Evolutionary conservation across 2,329 filamentous ascomycete species (phyloP), one percentile per base, ranked within the genome.

Genomic region (Hymenotorrendiella dingleyae): DNA sequence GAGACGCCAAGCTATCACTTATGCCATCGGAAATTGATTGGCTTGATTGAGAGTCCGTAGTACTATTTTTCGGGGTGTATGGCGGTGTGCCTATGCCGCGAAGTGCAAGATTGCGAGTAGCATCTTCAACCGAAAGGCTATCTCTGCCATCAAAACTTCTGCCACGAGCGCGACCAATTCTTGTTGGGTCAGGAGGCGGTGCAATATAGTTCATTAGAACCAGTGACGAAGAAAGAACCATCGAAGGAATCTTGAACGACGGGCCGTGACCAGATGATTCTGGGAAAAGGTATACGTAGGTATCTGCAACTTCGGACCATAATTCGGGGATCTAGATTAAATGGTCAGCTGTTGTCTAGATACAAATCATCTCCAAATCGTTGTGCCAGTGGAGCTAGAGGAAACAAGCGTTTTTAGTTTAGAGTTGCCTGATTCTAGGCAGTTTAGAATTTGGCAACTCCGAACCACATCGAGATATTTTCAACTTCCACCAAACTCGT

Each of bases 261-360:
- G 79, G 72, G 0, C 73, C 74, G 7, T 60, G 62, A 8, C 70
- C 70, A 45, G 66, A 71, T 4, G 65, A 64, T 42, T 66, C 70
- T 1, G 78, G 68, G 43, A 73, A 73, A 4, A 84, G 62, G 52
- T 78, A 78, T 16, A 84, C 69, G 38, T 69, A 66, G 19, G 81
- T 70, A 47, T 72, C 72, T 28, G 75, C 78, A 39, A 61, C 64
- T 42, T 82, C 77, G 50, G 79, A 76, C 80, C 80, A 84, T 16
- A 84, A 62, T 58, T 84, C 80, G 2, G 79, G 76, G 4, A 83
- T 74, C 76, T 80, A 33, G 40, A 28, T 40, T 36, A n/a, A n/a
- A n/a, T 43, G n/a, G 42, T 55, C 34, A 50, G 43, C 24, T 39
- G 33, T 20, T 27, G 28, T 24, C 23, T 11, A 22, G 11, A 22